phyloP scores from a whole-genome alignment of 371 early-diverging fungal genomes.

The Homolaphlyctis polyrhiza region DNA sequence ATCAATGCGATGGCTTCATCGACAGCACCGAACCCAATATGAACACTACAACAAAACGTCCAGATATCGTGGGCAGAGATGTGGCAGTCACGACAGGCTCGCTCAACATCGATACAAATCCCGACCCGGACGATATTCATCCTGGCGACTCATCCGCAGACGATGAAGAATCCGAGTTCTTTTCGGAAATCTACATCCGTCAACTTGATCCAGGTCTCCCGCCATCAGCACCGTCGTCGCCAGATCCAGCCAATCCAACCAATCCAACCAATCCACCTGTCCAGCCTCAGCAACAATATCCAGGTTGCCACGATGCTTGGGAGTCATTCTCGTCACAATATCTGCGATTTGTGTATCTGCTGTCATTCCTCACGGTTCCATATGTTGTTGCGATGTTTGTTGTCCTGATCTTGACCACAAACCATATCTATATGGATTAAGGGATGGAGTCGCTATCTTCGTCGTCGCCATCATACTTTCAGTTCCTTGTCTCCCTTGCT shows the following conservation, averaged over 20 bases:
- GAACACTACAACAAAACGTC: no score
- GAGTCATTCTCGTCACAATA: neutral
- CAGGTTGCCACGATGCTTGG: conserved; percentile 4
- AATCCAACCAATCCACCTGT: neutral
- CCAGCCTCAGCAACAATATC: neutral
- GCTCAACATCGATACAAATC: no score
- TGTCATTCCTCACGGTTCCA: neutral
- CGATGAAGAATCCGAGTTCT: neutral
- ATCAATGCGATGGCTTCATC: neutral
- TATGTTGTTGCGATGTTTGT: neutral
- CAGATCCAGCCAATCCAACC: neutral
- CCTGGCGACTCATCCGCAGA: no score
- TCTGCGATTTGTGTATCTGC: neutral
- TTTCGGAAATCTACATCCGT: no score
- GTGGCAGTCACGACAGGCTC: no score
- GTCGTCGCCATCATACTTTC: no score
- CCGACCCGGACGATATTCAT: no score
- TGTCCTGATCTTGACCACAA: neutral
- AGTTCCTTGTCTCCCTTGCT: no score
- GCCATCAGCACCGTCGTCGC: no score
- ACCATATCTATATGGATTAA: conserved; percentile 6
- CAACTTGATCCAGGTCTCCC: no score
- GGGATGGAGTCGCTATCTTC: no score
- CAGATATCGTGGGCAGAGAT: no score
- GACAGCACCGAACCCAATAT: neutral